Percentiles rank a stretch among this genome's conserved stretches.
phyloP scores from a whole-genome alignment of 2,329 filamentous ascomycete genomes.

The Apiospora aurea region DNA sequence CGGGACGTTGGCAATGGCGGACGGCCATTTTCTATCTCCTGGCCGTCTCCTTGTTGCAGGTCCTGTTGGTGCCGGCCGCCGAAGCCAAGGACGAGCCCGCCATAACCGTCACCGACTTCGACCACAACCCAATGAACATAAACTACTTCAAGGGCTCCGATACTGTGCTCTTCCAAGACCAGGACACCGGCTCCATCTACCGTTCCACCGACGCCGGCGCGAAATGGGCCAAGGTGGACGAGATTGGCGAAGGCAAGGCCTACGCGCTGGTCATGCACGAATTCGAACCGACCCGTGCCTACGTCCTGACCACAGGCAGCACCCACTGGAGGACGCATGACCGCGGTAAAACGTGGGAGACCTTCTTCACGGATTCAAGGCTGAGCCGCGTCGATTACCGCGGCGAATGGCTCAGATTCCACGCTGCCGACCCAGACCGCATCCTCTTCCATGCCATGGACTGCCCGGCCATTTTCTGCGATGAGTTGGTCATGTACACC shows the following conservation, averaged over 20 bases:
- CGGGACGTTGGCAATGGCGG: conserved; percentile 31
- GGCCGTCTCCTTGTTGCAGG: conserved; percentile 27
- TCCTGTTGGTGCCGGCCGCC: conserved; percentile 47
- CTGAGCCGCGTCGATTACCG: conserved; percentile 59
- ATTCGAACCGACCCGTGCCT: conserved; percentile 79
- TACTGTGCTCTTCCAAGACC: conserved; percentile 77
- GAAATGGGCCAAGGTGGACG: conserved; percentile 73
- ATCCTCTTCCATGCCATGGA: conserved; percentile 84
- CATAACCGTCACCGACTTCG: conserved; percentile 70
- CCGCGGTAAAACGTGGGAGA: conserved; percentile 80
- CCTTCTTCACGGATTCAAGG: conserved; percentile 70
- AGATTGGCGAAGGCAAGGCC: conserved; percentile 68
- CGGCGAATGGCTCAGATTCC: conserved; percentile 70
- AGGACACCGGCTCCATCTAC: conserved; percentile 69
- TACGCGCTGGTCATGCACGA: conserved; percentile 76
- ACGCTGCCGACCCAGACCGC: conserved; percentile 82
- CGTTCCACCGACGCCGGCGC: conserved; percentile 83
- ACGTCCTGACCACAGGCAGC: conserved; percentile 73
- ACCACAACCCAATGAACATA: conserved; percentile 70
- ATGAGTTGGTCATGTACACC: conserved; percentile 75
- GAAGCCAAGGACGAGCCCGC: conserved; percentile 69
- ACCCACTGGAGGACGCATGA: conserved; percentile 86
- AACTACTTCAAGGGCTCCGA: conserved; percentile 94
- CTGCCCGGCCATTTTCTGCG: conserved; percentile 70
- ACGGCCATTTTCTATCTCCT: conserved; percentile 27